phyloP scores from a whole-genome alignment of 805 yeast species.

The Starmerella floricola region DNA sequence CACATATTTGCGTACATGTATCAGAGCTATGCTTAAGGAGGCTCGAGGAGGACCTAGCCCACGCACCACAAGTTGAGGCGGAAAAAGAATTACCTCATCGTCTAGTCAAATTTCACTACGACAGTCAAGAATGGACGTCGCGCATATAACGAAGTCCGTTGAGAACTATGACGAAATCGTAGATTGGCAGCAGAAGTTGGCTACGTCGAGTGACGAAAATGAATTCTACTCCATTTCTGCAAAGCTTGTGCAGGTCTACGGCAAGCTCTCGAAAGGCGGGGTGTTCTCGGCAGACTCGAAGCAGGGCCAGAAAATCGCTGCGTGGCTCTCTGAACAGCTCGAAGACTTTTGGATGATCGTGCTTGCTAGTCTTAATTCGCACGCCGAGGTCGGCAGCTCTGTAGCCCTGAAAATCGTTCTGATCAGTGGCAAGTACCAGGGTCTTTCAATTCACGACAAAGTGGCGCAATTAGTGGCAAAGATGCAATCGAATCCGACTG shows the following conservation, averaged over 20 bases:
- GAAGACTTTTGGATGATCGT: conserved; percentile 9
- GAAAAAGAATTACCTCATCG: conserved; percentile 1
- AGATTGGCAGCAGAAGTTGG: conserved; percentile 34
- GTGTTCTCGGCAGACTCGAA: conserved; percentile 32
- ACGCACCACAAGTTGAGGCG: neutral
- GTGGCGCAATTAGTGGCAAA: conserved; percentile 31
- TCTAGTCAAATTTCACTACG: neutral
- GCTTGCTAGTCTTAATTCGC: neutral
- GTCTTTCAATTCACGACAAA: conserved; percentile 47
- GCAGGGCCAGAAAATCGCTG: conserved; percentile 43
- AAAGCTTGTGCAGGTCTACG: conserved; percentile 38
- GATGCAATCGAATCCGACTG: conserved; percentile 32
- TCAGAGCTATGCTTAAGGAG: no score
- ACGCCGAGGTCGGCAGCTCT: conserved; percentile 32
- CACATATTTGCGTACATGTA: no score
- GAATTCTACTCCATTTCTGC: conserved; percentile 23
- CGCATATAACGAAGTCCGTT: conserved; percentile 6
- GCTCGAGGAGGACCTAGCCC: no score
- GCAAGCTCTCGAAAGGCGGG: conserved; percentile 35
- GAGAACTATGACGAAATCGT: conserved; percentile 45
- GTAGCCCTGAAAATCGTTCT: conserved; percentile 39
- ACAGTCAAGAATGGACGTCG: conserved; percentile 16
- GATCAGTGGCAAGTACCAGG: conserved; percentile 37
- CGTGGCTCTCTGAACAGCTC: conserved; percentile 27
- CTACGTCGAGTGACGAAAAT: conserved; percentile 20